These are phyloP conservation scores for Tulasnella sp. DNA, from an alignment of 768 basidiomycete species.

Conservation along the genomic window DNA sequence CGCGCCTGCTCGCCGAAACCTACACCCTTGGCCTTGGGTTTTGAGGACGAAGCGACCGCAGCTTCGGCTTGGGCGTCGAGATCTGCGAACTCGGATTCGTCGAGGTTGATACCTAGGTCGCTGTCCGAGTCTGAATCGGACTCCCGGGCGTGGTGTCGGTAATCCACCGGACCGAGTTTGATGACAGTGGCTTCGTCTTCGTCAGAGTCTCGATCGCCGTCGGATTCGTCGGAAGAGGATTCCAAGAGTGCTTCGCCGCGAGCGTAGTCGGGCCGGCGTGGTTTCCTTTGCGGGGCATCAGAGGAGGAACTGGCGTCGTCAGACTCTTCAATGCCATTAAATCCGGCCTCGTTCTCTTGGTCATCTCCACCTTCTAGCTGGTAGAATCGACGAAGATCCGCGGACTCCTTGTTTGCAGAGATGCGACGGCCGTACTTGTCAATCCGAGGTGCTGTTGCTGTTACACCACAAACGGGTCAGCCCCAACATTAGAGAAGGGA, in stretches of 20 bases:
- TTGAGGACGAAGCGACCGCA: slow-evolving; percentile 34
- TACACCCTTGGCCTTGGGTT: slow-evolving; percentile 22
- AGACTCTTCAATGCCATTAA: not conserved
- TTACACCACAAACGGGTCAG: not conserved
- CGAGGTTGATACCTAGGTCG: slow-evolving; percentile 57
- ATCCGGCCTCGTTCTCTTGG: slow-evolving; percentile 28
- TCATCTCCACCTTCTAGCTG: slow-evolving; percentile 41
- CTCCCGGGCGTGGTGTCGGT: slow-evolving; percentile 30
- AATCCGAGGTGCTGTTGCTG: slow-evolving; percentile 39
- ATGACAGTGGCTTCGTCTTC: slow-evolving; percentile 33
- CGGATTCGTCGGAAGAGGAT: slow-evolving; percentile 51
- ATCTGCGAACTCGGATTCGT: slow-evolving; percentile 60
- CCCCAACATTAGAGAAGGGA: not conserved
- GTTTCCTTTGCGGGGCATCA: slow-evolving; percentile 20
- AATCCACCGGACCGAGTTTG: slow-evolving; percentile 37
- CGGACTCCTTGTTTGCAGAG: slow-evolving; percentile 54
- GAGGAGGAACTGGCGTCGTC: no score
- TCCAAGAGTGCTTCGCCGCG: slow-evolving; percentile 80
- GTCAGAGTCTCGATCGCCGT: slow-evolving; percentile 38
- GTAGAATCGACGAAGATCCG: slow-evolving; percentile 71
- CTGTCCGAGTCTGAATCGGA: slow-evolving; percentile 16
- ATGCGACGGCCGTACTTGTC: slow-evolving; percentile 84
- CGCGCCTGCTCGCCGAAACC: slow-evolving; percentile 27
- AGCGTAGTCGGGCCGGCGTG: slow-evolving; percentile 59
- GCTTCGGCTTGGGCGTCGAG: slow-evolving; percentile 63